phyloP scores from a whole-genome alignment of 2,329 filamentous ascomycete species.

The Pezicula neosporulosa region DNA sequence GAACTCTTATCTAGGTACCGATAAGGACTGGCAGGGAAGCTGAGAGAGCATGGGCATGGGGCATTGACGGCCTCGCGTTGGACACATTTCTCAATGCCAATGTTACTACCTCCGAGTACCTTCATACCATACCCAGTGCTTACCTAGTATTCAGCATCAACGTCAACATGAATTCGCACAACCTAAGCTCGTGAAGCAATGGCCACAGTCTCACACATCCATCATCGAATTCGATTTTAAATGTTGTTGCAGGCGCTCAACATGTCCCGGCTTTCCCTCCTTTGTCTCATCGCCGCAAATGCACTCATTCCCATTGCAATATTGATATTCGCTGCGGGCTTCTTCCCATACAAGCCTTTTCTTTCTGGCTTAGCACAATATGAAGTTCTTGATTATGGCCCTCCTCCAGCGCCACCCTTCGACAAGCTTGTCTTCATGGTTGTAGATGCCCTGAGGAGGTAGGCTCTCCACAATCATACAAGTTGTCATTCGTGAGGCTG shows the following conservation, averaged over 20 bases:
- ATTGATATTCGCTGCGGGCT: conserved; percentile 78
- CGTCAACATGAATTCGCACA: neutral
- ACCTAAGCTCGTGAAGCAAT: conserved; percentile 7
- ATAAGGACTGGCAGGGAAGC: conserved; percentile 1
- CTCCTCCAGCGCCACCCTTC: conserved; percentile 67
- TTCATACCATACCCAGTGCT: no score
- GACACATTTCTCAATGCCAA: neutral
- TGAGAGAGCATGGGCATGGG: neutral
- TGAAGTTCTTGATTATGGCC: conserved; percentile 50
- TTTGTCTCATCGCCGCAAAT: conserved; percentile 64
- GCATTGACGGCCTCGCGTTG: neutral
- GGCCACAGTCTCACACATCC: conserved; percentile 6
- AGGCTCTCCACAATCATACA: conserved; percentile 14
- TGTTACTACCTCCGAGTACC: neutral
- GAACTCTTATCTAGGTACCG: neutral
- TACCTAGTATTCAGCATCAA: neutral
- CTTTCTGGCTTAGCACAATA: conserved; percentile 78
- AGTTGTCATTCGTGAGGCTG: neutral
- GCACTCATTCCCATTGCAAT: conserved; percentile 73
- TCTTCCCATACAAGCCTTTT: conserved; percentile 97
- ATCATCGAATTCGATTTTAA: no score
- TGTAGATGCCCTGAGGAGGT: conserved; percentile 90
- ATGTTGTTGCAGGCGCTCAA: conserved; percentile 1
- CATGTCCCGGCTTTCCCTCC: conserved; percentile 20
- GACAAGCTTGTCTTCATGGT: conserved; percentile 96